Percentiles rank a stretch among this genome's conserved stretches.
These are phyloP conservation scores for Yamadazyma sp. DNA, from an alignment of 805 yeast genomes.

Conservation along the genomic window DNA sequence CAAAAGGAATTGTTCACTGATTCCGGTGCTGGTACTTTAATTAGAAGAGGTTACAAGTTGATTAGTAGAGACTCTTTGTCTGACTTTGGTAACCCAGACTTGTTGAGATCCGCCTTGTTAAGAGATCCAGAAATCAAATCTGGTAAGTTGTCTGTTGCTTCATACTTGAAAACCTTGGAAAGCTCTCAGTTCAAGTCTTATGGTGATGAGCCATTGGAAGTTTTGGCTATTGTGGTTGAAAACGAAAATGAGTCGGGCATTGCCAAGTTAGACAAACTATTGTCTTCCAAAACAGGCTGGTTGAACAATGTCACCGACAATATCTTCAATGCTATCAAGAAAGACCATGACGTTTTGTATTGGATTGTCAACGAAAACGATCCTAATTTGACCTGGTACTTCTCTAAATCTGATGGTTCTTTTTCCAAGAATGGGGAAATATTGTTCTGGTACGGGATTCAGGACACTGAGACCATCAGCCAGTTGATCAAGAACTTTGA, in stretches of 20 bases:
- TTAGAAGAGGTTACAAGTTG: constrained; percentile 94
- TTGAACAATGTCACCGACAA: constrained; percentile 95
- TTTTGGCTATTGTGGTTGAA: constrained; percentile 74
- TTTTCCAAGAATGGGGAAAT: constrained; percentile 85
- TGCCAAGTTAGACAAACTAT: constrained; percentile 78
- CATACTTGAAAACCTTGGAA: constrained; percentile 75
- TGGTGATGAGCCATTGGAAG: constrained; percentile 96
- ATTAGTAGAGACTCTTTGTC: constrained; percentile 64
- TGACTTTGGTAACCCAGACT: constrained; percentile 73
- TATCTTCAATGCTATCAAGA: constrained; percentile 77
- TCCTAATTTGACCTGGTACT: constrained; percentile 87
- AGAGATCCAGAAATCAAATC: constrained; percentile 74
- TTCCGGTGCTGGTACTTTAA: constrained; percentile 98
- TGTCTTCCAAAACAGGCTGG: constrained; percentile 92
- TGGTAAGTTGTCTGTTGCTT: constrained; percentile 73
- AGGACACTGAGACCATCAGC: constrained; percentile 56
- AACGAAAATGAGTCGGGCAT: constrained; percentile 41
- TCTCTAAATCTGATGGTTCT: constrained; percentile 91
- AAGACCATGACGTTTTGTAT: constrained; percentile 70
- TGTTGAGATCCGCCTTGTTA: constrained; percentile 70
- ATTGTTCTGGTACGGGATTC: constrained; percentile 92
- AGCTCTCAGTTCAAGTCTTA: constrained; percentile 65
- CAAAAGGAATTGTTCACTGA: constrained; percentile 98
- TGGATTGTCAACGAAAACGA: constrained; percentile 93
- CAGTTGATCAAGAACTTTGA: constrained; percentile 57